phyloP scores from a whole-genome alignment of 116 monocot genomes.

The Posidonia oceanica region DNA sequence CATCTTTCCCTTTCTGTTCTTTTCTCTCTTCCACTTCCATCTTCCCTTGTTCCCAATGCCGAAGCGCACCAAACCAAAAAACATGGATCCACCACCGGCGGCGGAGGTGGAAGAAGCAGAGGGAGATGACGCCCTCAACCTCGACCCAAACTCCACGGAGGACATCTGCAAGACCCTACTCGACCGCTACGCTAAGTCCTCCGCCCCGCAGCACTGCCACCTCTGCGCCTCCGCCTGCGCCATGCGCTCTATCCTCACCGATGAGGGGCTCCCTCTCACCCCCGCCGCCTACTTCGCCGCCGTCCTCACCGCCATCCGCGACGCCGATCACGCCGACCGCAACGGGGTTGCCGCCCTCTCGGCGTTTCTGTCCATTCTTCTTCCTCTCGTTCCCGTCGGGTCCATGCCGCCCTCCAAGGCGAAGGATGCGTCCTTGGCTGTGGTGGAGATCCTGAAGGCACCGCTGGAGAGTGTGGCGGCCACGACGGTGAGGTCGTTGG shows the following conservation, averaged over 20 bases:
- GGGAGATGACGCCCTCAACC: neutral
- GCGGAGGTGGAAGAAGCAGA: neutral
- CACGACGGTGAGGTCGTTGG: conserved; percentile 54
- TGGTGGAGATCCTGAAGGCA: conserved; percentile 23
- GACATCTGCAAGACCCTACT: conserved; percentile 66
- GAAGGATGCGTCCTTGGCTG: conserved; percentile 31
- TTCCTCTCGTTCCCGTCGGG: conserved; percentile 27
- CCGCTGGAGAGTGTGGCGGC: conserved; percentile 8
- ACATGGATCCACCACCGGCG: neutral
- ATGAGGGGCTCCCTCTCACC: conserved; percentile 58
- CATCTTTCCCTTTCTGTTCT: no score
- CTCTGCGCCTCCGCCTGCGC: conserved; percentile 83
- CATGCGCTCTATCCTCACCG: conserved; percentile 66
- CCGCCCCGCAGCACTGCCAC: conserved; percentile 84
- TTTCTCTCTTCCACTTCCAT: neutral
- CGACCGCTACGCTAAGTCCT: conserved; percentile 61
- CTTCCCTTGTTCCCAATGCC: neutral
- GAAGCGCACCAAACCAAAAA: neutral
- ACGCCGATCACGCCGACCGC: conserved; percentile 22
- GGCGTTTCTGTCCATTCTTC: conserved; percentile 56
- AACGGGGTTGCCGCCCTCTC: conserved; percentile 46
- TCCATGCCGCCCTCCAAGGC: conserved; percentile 40
- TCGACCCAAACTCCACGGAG: neutral
- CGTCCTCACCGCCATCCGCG: conserved; percentile 42
- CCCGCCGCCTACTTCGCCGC: conserved; percentile 74